phyloP scores from a whole-genome alignment of 495 filamentous ascomycete species.

The Aspergillus ostianus region DNA sequence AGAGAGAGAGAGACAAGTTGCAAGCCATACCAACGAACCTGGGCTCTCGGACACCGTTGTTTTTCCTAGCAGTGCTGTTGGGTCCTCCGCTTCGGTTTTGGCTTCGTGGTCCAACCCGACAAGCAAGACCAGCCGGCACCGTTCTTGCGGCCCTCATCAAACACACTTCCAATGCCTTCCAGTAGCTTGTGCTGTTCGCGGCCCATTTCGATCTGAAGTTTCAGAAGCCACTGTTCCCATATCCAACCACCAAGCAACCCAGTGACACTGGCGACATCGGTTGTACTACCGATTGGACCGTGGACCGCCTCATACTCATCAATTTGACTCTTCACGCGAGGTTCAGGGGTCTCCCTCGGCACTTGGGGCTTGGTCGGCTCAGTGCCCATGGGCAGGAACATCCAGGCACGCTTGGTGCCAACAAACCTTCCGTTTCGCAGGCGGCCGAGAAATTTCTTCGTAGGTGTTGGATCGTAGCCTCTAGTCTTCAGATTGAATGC shows the following conservation, averaged over 20 bases:
- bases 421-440: slow-evolving; percentile 73
- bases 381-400: slow-evolving; percentile 82
- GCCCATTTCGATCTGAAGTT: slow-evolving; percentile 79
- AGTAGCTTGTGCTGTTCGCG: slow-evolving; percentile 62
- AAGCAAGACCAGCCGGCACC: slow-evolving; percentile 85
- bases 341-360: slow-evolving; percentile 52
- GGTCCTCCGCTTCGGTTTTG: slow-evolving; percentile 32
- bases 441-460: slow-evolving; percentile 71
- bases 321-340: slow-evolving; percentile 49
- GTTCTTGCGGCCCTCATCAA: slow-evolving; percentile 79
- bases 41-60: not conserved
- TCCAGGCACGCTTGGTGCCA: slow-evolving; percentile 81
- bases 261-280: slow-evolving; percentile 69
- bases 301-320: slow-evolving; percentile 57
- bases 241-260: slow-evolving; percentile 84
- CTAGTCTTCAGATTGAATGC: slow-evolving; percentile 80
- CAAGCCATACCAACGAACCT: not conserved
- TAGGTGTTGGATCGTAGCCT: slow-evolving; percentile 83
- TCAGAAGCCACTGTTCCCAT: slow-evolving; percentile 96
- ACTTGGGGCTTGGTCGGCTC: slow-evolving; percentile 46
- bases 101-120: slow-evolving; percentile 89
- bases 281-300: slow-evolving; percentile 70
- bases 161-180: slow-evolving; percentile 72
- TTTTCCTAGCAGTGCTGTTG: not conserved
- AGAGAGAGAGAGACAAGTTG: not conserved